phyloP scores from a whole-genome alignment of 2,329 filamentous ascomycete species.

The Graphilbum fragrans region DNA sequence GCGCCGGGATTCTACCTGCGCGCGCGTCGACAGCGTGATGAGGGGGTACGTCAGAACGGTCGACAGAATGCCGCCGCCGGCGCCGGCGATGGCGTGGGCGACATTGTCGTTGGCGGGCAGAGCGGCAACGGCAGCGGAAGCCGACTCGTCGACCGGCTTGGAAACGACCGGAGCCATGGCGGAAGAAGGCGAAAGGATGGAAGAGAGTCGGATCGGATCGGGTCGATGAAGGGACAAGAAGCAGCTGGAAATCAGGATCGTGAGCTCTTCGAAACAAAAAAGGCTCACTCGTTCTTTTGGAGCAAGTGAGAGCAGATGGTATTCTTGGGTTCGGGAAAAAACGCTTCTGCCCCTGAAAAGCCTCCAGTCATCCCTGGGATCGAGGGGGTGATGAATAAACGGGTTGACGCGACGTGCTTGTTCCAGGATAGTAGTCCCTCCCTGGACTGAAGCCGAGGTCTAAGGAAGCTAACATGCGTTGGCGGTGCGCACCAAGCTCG shows the following conservation, averaged over 20 bases:
- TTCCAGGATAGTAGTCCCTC: too few relatives aligned
- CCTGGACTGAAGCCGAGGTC: too few relatives aligned
- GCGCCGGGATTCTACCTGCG: conserved; percentile 93
- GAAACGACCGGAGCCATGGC: conserved; percentile 10
- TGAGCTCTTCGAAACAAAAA: too few relatives aligned
- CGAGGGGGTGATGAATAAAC: too few relatives aligned
- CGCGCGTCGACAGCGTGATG: conserved; percentile 92
- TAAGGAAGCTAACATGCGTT: too few relatives aligned
- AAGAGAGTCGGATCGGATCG: not conserved
- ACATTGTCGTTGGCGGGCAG: conserved; percentile 91
- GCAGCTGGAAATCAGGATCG: not conserved
- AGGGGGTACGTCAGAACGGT: conserved; percentile 97
- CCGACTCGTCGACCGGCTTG: conserved; percentile 4
- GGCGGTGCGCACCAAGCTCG: too few relatives aligned
- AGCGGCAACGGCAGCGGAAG: conserved; percentile 39
- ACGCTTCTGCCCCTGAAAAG: too few relatives aligned
- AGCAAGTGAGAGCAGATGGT: too few relatives aligned
- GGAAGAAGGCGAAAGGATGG: not conserved
- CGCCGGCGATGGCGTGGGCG: conserved; percentile 84
- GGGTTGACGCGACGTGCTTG: too few relatives aligned
- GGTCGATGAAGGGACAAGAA: not conserved
- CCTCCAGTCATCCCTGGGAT: too few relatives aligned
- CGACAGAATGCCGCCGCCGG: conserved; percentile 85
- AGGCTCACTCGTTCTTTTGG: too few relatives aligned
- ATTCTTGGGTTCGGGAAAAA: too few relatives aligned